Percentiles rank a stretch among this genome's conserved stretches.
These are phyloP conservation scores for Penicillium italicum DNA, from an alignment of 2,329 filamentous ascomycete species.

Conservation along the genomic window DNA sequence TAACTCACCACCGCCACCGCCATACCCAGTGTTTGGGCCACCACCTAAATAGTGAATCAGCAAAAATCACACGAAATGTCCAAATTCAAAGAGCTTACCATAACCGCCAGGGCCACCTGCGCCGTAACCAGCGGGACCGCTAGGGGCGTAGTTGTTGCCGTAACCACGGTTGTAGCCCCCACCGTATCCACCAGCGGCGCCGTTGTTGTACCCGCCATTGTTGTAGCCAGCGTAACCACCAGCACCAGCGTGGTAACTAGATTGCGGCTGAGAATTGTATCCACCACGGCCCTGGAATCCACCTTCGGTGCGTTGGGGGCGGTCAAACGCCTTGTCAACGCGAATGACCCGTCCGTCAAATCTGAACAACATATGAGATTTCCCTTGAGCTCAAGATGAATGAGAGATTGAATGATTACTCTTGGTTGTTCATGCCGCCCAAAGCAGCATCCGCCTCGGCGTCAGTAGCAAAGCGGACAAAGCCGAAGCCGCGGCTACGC, in stretches of 20 bases:
- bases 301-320: constrained; percentile 57
- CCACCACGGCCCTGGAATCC: constrained; percentile 46
- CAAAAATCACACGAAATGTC: not conserved
- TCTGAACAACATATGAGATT: constrained; percentile 46
- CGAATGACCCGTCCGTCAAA: constrained; percentile 94
- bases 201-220: constrained; percentile 18
- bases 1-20: constrained; percentile 27
- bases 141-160: constrained; percentile 10
- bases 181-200: constrained; percentile 25
- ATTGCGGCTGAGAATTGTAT: constrained; percentile 41
- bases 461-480: constrained; percentile 72
- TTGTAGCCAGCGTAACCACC: constrained; percentile 31
- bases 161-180: constrained; percentile 32
- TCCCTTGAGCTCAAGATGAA: constrained; percentile 12
- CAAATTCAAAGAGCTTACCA: constrained; percentile 19
- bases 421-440: constrained; percentile 49
- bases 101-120: constrained; percentile 32
- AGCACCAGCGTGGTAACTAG: constrained; percentile 37
- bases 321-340: constrained; percentile 91
- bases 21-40: constrained; percentile 27
- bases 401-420: constrained; percentile 58
- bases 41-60: constrained; percentile 15
- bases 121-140: constrained; percentile 21
- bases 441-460: constrained; percentile 44
- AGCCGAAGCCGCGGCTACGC: constrained; percentile 94